Percentiles rank a stretch among this genome's conserved stretches.
phyloP scores from a whole-genome alignment of 805 yeast species.

The Henningerozyma blattae region DNA sequence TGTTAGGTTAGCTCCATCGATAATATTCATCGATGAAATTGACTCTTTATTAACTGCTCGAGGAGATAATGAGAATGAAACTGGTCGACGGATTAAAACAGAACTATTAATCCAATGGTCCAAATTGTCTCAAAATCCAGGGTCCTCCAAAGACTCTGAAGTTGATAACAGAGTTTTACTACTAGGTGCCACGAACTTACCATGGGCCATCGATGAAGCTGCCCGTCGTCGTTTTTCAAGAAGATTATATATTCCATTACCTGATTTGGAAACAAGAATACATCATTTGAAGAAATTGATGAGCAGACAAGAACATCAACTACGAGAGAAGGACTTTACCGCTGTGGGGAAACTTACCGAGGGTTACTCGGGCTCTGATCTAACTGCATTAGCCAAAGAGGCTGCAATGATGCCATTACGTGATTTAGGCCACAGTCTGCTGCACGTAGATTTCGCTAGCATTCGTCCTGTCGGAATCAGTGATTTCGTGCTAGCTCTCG shows the following conservation, averaged over 20 bases:
- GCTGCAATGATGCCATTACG: conserved; percentile 97
- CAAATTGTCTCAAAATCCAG: conserved; percentile 59
- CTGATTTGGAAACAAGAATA: conserved; percentile 72
- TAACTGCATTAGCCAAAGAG: conserved; percentile 91
- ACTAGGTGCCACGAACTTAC: conserved; percentile 88
- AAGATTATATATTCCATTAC: conserved; percentile 87
- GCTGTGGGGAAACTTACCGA: conserved; percentile 54
- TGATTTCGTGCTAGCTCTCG: conserved; percentile 71
- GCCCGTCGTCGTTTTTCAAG: conserved; percentile 90
- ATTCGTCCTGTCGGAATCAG: conserved; percentile 63
- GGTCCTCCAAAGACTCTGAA: conserved; percentile 28
- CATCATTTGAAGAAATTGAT: conserved; percentile 63
- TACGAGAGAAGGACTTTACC: conserved; percentile 51
- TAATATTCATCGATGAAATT: conserved; percentile 91
- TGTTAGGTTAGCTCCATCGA: conserved; percentile 78
- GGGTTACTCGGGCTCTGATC: conserved; percentile 89
- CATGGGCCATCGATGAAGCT: conserved; percentile 97
- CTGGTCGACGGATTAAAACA: conserved; percentile 82
- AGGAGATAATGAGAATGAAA: conserved; percentile 72
- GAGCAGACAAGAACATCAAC: conserved; percentile 52
- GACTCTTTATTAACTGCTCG: conserved; percentile 81
- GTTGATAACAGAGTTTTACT: conserved; percentile 62
- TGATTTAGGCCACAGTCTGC: conserved; percentile 73
- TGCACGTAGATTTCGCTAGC: conserved; percentile 56
- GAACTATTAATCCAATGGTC: conserved; percentile 96